A percentile compares a stretch with the other conserved stretches of the same genome.
These are phyloP conservation scores for Xenoacremonium recifei DNA, from an alignment of 2,329 filamentous ascomycete species.

Conservation along the genomic window DNA sequence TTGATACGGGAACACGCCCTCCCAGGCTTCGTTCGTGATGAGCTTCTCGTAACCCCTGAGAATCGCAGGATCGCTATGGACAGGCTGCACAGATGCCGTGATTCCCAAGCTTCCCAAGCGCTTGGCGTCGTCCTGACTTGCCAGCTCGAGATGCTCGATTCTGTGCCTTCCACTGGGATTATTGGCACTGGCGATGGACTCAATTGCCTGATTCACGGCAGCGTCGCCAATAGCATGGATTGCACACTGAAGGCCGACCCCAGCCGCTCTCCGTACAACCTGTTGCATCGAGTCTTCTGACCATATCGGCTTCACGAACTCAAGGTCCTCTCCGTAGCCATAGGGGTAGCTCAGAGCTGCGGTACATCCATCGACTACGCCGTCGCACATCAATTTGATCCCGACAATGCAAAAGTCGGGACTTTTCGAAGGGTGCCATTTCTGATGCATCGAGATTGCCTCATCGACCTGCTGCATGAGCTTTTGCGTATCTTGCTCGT, in stretches of 20 bases:
- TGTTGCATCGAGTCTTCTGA: constrained; percentile 48
- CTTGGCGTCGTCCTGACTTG: constrained; percentile 51
- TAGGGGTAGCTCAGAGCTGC: no score
- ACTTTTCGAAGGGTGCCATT: no score
- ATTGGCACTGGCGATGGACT: constrained; percentile 47
- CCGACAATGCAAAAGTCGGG: no score
- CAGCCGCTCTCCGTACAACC: constrained; percentile 53
- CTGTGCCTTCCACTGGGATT: constrained; percentile 52
- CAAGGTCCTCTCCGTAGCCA: no score
- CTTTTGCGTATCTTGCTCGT: no score
- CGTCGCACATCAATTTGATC: no score
- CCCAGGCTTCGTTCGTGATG: constrained; percentile 52
- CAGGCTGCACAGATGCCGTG: constrained; percentile 57
- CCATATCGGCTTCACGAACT: no score
- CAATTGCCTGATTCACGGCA: constrained; percentile 56
- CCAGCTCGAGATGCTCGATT: constrained; percentile 65
- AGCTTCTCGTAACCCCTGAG: constrained; percentile 59
- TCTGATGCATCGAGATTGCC: no score
- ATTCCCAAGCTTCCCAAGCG: constrained; percentile 59
- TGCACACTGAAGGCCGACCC: constrained; percentile 57
- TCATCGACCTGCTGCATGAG: no score
- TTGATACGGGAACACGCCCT: constrained; percentile 61
- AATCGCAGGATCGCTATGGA: constrained; percentile 60
- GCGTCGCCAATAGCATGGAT: constrained; percentile 65
- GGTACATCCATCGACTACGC: no score